Conservation (phyloP, 345 rosid genomes). For the Arabis alpina region DNA sequence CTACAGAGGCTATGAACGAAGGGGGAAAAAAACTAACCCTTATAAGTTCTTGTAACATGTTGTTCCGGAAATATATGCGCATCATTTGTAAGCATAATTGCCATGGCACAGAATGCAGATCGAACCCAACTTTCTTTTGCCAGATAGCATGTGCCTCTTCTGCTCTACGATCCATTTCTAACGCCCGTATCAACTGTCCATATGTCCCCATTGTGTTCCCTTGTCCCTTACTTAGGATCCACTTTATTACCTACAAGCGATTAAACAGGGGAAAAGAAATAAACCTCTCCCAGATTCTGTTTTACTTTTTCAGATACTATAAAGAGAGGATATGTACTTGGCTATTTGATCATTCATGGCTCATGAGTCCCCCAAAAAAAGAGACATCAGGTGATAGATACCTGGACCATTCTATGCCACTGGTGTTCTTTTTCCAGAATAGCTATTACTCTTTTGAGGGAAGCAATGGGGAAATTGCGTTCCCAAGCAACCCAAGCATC, state of each 20-base stretch:
- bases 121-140: conserved; percentile 69
- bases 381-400: conserved; percentile 30
- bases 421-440: conserved; percentile 83
- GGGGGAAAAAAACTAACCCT: conserved; percentile 56
- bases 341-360: conserved; percentile 20
- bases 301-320: not conserved
- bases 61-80: conserved; percentile 77
- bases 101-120: conserved; percentile 96
- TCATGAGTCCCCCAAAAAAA: not conserved
- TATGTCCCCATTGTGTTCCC: conserved; percentile 89
- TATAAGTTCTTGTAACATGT: conserved; percentile 71
- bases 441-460: conserved; percentile 68
- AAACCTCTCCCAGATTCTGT: conserved; percentile 2
- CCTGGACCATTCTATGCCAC: conserved; percentile 94
- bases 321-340: not conserved
- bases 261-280: not conserved
- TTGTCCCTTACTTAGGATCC: conserved; percentile 99
- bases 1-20: conserved; percentile 1
- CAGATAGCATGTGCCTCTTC: conserved; percentile 89
- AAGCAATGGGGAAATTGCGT: conserved; percentile 74
- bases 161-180: conserved; percentile 89
- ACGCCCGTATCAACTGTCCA: conserved; percentile 71
- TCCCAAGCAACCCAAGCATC: conserved; percentile 99
- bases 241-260: conserved; percentile 77
- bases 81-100: conserved; percentile 74